Percentiles rank a stretch among this genome's conserved stretches.
Conservation (phyloP, 129 eudicot species). For the Arctium lappa region DNA sequence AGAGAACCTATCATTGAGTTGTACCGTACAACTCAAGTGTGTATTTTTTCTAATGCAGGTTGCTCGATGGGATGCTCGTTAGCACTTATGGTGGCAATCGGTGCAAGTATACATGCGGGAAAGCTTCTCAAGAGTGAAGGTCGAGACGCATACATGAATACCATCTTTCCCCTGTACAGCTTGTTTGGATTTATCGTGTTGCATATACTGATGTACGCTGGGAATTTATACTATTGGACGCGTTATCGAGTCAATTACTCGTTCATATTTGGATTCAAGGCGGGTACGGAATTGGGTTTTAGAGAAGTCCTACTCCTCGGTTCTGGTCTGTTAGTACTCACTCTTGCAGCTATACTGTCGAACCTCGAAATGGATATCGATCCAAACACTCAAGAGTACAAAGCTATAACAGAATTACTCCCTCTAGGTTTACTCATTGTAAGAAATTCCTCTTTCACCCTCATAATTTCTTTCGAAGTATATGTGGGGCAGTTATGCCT, state of each 20-base stretch:
- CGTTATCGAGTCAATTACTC: constrained; percentile 48
- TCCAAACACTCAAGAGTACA: constrained; percentile 29
- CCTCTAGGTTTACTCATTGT: constrained; percentile 55
- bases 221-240: constrained; percentile 37
- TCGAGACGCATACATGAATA: constrained; percentile 54
- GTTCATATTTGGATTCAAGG: constrained; percentile 48
- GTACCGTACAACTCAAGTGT: neutral
- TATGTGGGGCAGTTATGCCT: neutral
- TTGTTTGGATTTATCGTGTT: constrained; percentile 51
- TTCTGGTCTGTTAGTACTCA: constrained; percentile 54
- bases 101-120: constrained; percentile 33
- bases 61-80: constrained; percentile 62
- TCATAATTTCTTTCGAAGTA: neutral
- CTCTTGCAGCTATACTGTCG: constrained; percentile 55
- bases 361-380: constrained; percentile 63
- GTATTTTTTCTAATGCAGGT: constrained; percentile 34
- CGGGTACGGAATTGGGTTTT: constrained; percentile 55
- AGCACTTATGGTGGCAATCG: constrained; percentile 56
- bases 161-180: constrained; percentile 65
- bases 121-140: constrained; percentile 38
- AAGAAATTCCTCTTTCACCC: constrained; percentile 18
- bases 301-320: constrained; percentile 53
- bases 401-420: constrained; percentile 43
- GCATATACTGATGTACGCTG: constrained; percentile 45
- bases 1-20: neutral